A percentile compares a stretch with the other conserved stretches of the same genome.
These are phyloP conservation scores for Aristolochia contorta DNA, from an alignment of 164 flowering plant species.

Conservation along the genomic window DNA sequence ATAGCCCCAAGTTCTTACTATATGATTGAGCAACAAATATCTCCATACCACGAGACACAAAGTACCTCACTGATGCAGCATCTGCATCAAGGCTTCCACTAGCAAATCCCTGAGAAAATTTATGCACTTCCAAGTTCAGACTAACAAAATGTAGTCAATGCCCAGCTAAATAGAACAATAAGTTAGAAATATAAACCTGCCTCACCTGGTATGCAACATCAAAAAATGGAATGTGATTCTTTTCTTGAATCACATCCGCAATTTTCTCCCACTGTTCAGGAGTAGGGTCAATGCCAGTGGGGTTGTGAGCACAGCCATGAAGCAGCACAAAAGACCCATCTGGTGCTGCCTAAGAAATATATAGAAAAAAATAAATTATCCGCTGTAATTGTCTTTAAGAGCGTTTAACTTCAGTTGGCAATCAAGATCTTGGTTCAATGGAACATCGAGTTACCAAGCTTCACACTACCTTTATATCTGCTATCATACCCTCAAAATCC, in stretches of 20 bases:
- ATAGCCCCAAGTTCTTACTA: slow-evolving; percentile 90
- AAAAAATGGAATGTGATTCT: slow-evolving; percentile 89
- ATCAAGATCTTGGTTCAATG: not conserved
- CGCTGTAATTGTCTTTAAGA: not conserved
- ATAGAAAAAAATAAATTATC: slow-evolving; percentile 2
- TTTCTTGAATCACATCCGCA: slow-evolving; percentile 95
- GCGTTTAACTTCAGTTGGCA: not conserved
- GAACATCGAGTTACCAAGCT: not conserved
- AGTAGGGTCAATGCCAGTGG: slow-evolving; percentile 97
- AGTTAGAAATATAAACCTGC: not conserved
- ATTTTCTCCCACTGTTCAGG: slow-evolving; percentile 87
- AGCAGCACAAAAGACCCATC: slow-evolving; percentile 87
- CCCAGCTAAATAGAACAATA: not conserved
- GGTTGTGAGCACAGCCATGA: slow-evolving; percentile 99
- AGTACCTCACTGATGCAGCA: slow-evolving; percentile 84
- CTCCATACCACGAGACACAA: slow-evolving; percentile 88
- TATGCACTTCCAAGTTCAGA: slow-evolving; percentile 4
- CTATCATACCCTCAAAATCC: slow-evolving; percentile 95
- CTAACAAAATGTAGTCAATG: not conserved
- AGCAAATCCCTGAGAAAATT: slow-evolving; percentile 71
- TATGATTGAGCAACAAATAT: slow-evolving; percentile 92
- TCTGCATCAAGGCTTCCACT: slow-evolving; percentile 97
- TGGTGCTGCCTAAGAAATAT: slow-evolving; percentile 65
- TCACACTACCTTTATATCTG: slow-evolving; percentile 74
- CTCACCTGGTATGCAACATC: slow-evolving; percentile 98